A percentile compares a stretch with the other conserved stretches of the same genome.
These are phyloP conservation scores for Drechslerella coelobrocha DNA, from an alignment of 2,329 filamentous ascomycete species.

Conservation along the genomic window DNA sequence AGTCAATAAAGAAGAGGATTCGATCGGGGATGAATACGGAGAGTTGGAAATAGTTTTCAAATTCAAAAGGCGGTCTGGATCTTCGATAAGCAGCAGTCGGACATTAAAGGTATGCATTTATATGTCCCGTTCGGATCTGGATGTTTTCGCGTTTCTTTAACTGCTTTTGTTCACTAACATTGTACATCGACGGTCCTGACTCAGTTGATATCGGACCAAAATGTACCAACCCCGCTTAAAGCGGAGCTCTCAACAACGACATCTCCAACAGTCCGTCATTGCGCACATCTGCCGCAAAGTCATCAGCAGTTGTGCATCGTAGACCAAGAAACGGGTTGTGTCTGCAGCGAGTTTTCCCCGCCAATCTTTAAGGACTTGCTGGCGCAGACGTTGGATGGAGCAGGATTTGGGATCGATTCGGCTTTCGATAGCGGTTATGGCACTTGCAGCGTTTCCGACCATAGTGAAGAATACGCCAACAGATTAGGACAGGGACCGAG, in stretches of 20 bases:
- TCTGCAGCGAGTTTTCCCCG: slow-evolving; percentile 25
- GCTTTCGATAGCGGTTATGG: slow-evolving; percentile 20
- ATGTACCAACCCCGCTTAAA: slow-evolving; percentile 28
- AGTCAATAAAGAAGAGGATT: slow-evolving; percentile 4
- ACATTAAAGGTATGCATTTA: slow-evolving; percentile 27
- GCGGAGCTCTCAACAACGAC: slow-evolving; percentile 11
- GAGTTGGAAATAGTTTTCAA: slow-evolving; percentile 39
- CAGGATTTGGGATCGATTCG: slow-evolving; percentile 14
- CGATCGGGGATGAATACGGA: slow-evolving; percentile 25
- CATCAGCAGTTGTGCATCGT: slow-evolving; percentile 21
- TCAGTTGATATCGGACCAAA: slow-evolving; percentile 28
- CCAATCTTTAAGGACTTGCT: slow-evolving; percentile 30
- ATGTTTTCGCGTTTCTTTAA: slow-evolving; percentile 1
- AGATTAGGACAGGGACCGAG: slow-evolving; percentile 1
- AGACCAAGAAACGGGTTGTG: slow-evolving; percentile 23
- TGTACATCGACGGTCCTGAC: neutral
- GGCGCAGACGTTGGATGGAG: slow-evolving; percentile 3
- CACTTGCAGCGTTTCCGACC: slow-evolving; percentile 31
- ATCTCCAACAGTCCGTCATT: slow-evolving; percentile 10
- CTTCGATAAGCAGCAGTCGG: slow-evolving; percentile 22
- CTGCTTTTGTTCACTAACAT: slow-evolving; percentile 10
- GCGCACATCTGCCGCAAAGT: slow-evolving; percentile 15
- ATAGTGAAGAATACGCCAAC: slow-evolving; percentile 11
- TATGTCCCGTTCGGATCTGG: neutral
- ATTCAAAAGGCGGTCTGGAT: slow-evolving; percentile 28